Evolutionary conservation across 2,329 filamentous ascomycete species (phyloP).

Genomic region (Leptographium radiaticola): DNA sequence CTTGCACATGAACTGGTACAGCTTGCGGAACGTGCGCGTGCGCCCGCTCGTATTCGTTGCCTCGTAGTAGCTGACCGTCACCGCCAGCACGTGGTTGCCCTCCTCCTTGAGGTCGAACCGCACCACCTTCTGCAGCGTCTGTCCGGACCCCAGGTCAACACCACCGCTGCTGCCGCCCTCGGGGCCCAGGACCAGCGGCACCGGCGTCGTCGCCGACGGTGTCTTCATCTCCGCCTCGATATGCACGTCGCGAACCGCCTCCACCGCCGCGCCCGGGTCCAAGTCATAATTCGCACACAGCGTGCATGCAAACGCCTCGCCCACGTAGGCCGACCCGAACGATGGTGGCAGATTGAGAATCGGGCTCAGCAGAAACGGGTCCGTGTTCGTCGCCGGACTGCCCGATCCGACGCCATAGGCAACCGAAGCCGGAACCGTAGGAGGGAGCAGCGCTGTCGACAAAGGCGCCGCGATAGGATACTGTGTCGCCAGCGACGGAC

Average conservation of each 20-base stretch:
- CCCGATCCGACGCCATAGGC: slow-evolving; percentile 39
- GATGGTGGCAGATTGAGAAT: slow-evolving; percentile 75
- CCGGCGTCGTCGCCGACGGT: slow-evolving; percentile 40
- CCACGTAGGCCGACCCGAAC: slow-evolving; percentile 90
- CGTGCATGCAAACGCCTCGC: slow-evolving; percentile 88
- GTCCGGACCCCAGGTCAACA: slow-evolving; percentile 43
- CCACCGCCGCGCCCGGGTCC: slow-evolving; percentile 17
- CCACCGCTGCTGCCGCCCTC: slow-evolving; percentile 13
- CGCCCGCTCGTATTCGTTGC: slow-evolving; percentile 57
- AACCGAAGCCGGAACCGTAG: slow-evolving; percentile 52
- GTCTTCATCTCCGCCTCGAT: slow-evolving; percentile 95
- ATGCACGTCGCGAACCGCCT: slow-evolving; percentile 58
- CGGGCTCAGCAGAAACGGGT: slow-evolving; percentile 45
- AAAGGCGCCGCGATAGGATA: slow-evolving; percentile 43
- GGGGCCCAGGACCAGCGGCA: slow-evolving; percentile 42
- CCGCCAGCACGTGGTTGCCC: slow-evolving; percentile 82
- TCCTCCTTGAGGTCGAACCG: slow-evolving; percentile 86
- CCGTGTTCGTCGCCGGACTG: slow-evolving; percentile 27
- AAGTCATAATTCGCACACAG: slow-evolving; percentile 88
- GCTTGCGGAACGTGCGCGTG: slow-evolving; percentile 77
- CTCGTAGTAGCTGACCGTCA: slow-evolving; percentile 91
- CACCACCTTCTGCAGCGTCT: slow-evolving; percentile 69
- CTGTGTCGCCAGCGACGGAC: slow-evolving; percentile 62
- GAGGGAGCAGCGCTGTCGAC: slow-evolving; percentile 28
- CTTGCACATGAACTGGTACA: slow-evolving; percentile 95